Conservation (phyloP, 805 yeast species). For the Sporopachydermia quercuum region DNA sequence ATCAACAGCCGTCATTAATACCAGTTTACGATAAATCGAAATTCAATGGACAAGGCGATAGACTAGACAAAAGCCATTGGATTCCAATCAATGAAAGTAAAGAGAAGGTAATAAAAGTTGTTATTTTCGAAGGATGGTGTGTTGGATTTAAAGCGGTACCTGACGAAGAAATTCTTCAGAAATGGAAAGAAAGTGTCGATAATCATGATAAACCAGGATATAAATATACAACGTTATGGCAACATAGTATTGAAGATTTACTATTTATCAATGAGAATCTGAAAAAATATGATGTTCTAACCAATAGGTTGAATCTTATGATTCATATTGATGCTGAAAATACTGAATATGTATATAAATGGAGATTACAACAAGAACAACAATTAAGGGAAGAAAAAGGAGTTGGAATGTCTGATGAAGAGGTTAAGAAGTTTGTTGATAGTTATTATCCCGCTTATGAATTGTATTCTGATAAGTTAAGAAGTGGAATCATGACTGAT, state of each 20-base stretch:
- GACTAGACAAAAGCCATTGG: conserved; percentile 32
- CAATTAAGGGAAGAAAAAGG: conserved; percentile 39
- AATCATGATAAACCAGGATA: conserved; percentile 4
- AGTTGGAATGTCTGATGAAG: conserved; percentile 63
- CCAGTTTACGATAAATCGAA: conserved; percentile 75
- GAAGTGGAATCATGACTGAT: conserved; percentile 9
- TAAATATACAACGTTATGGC: conserved; percentile 10
- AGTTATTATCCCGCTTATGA: conserved; percentile 81
- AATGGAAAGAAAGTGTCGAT: conserved; percentile 15
- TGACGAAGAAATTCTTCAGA: conserved; percentile 14
- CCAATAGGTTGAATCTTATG: conserved; percentile 46
- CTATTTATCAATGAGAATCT: conserved; percentile 37
- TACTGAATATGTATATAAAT: conserved; percentile 48
- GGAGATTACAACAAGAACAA: conserved; percentile 72
- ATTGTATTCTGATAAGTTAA: conserved; percentile 39
- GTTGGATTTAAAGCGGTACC: conserved; percentile 47
- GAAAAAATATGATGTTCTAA: conserved; percentile 31
- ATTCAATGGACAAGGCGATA: conserved; percentile 65
- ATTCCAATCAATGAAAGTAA: conserved; percentile 11
- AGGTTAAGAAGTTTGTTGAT: conserved; percentile 56
- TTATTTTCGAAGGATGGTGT: conserved; percentile 92
- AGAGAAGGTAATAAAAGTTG: conserved; percentile 35
- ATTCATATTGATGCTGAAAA: conserved; percentile 47
- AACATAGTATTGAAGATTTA: conserved; percentile 18
- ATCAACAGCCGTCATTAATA: conserved; percentile 20